A percentile compares a stretch with the other conserved stretches of the same genome.
These are phyloP conservation scores for Whalleya microplaca DNA, from an alignment of 2,329 filamentous ascomycete species.

Conservation along the genomic window DNA sequence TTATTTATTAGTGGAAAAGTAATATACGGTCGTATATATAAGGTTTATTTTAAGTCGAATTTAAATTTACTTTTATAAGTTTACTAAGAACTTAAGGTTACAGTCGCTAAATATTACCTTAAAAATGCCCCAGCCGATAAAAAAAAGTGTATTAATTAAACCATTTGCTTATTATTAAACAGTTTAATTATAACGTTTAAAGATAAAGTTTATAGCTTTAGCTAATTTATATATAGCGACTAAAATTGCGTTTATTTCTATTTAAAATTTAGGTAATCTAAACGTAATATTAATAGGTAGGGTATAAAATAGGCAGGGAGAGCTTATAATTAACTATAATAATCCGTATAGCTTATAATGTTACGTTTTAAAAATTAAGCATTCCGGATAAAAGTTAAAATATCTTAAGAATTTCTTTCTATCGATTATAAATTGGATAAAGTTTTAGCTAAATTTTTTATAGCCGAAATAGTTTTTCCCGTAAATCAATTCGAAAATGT, in stretches of 20 bases:
- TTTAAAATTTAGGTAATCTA: background rate
- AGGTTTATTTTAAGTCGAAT: too few relatives aligned
- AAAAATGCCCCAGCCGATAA: too few relatives aligned
- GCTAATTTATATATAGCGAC: too few relatives aligned
- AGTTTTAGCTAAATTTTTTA: background rate
- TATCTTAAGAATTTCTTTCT: too few relatives aligned
- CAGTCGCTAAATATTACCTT: too few relatives aligned
- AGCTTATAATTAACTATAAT: background rate
- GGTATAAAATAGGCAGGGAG: background rate
- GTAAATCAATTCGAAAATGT: slow-evolving; percentile 1
- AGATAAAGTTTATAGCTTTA: background rate
- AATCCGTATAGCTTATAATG: background rate
- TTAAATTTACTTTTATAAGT: background rate
- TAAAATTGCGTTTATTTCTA: background rate
- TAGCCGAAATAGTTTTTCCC: background rate
- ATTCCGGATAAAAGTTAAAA: background rate
- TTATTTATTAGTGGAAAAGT: too few relatives aligned
- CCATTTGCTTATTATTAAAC: too few relatives aligned
- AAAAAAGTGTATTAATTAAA: too few relatives aligned
- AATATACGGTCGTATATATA: too few relatives aligned
- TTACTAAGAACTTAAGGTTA: background rate
- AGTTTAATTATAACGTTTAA: background rate
- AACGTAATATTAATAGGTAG: background rate
- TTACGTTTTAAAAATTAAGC: background rate
- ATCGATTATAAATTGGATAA: background rate